Evolutionary conservation across 495 filamentous ascomycete species (phyloP).

Genomic region (Jackrogersella minutella): DNA sequence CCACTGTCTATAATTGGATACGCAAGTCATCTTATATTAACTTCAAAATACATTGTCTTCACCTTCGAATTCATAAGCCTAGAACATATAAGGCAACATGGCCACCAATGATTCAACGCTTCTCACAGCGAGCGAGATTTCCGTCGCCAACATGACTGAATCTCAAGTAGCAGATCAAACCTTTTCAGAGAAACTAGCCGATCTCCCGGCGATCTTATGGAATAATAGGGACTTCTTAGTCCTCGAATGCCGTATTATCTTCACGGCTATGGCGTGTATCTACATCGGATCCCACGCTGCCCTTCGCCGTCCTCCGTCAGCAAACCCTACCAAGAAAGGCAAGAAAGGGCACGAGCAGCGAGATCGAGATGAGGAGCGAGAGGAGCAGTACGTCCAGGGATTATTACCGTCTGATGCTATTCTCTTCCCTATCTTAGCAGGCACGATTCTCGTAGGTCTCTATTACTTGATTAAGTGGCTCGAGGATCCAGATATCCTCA

Average conservation of each 20-base stretch:
- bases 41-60: background rate
- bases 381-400: slow-evolving; percentile 75
- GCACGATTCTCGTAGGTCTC: slow-evolving; percentile 72
- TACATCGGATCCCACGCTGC: slow-evolving; percentile 58
- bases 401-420: slow-evolving; percentile 83
- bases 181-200: slow-evolving; percentile 33
- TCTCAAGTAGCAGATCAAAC: slow-evolving; percentile 16
- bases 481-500: slow-evolving; percentile 80
- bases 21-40: background rate
- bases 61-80: background rate
- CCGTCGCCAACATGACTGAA: slow-evolving; percentile 29
- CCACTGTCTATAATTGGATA: background rate
- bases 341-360: slow-evolving; percentile 58
- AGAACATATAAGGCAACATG: slow-evolving; percentile 13
- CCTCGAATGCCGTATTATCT: slow-evolving; percentile 50
- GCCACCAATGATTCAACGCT: slow-evolving; percentile 34
- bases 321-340: slow-evolving; percentile 64
- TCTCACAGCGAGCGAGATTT: slow-evolving; percentile 35
- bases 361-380: slow-evolving; percentile 61
- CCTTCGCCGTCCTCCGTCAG: slow-evolving; percentile 79
- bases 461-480: slow-evolving; percentile 93
- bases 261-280: slow-evolving; percentile 54
- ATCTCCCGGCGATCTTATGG: slow-evolving; percentile 50
- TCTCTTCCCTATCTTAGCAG: slow-evolving; percentile 85
- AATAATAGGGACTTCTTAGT: slow-evolving; percentile 64